A percentile compares a stretch with the other conserved stretches of the same genome.
phyloP scores from a whole-genome alignment of 2,329 filamentous ascomycete species.

The Exophiala oligosperma region DNA sequence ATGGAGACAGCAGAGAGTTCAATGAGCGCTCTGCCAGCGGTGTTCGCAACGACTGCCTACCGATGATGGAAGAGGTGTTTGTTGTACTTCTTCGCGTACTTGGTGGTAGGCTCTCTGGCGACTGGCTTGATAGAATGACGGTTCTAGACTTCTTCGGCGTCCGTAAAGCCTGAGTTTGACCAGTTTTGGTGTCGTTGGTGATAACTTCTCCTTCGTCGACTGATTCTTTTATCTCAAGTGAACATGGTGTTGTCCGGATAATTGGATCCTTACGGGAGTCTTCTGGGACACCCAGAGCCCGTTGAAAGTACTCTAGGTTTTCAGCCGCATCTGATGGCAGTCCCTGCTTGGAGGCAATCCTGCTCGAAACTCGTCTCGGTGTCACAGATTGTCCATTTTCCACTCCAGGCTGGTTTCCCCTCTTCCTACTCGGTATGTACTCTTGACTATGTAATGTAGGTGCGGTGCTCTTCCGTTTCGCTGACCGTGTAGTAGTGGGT shows the following conservation, averaged over 20 bases:
- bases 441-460: conserved; percentile 16
- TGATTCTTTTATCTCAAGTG: conserved; percentile 24
- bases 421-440: conserved; percentile 16
- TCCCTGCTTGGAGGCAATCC: conserved; percentile 18
- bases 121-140: conserved; percentile 26
- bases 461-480: conserved; percentile 4
- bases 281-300: conserved; percentile 8
- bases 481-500: not conserved
- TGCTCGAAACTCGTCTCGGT: conserved; percentile 15
- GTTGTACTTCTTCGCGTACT: conserved; percentile 12
- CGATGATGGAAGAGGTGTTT: conserved; percentile 14
- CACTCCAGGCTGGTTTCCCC: not conserved
- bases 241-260: not conserved
- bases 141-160: conserved; percentile 14
- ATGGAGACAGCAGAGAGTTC: conserved; percentile 1
- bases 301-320: conserved; percentile 20
- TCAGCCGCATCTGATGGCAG: conserved; percentile 18
- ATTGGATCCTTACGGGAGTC: not conserved
- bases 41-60: not conserved
- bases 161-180: not conserved
- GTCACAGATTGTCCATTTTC: not conserved
- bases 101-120: conserved; percentile 24
- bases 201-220: conserved; percentile 9
- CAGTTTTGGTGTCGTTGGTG: not conserved
- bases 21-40: conserved; percentile 23